Conservation (phyloP, 2,329 filamentous ascomycete species). For the Septoria petroselini region DNA sequence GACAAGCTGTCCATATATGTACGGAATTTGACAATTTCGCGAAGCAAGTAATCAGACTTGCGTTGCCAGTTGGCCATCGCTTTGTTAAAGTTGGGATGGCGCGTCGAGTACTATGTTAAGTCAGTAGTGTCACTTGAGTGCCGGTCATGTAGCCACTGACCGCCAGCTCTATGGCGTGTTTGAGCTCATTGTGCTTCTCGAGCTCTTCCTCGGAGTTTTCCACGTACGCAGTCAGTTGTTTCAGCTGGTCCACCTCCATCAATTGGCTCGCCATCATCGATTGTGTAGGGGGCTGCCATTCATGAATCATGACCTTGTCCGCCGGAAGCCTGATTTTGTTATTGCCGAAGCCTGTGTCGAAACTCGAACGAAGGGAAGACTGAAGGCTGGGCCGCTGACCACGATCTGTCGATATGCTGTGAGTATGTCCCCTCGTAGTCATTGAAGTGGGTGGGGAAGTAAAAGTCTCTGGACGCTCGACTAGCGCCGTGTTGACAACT, state of each 20-base stretch:
- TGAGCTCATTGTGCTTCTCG: slow-evolving; percentile 80
- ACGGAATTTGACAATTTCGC: slow-evolving; percentile 93
- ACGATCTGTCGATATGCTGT: slow-evolving; percentile 29
- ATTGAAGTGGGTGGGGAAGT: slow-evolving; percentile 36
- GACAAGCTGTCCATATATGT: slow-evolving; percentile 88
- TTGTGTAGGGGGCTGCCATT: slow-evolving; percentile 86
- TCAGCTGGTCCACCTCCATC: slow-evolving; percentile 76
- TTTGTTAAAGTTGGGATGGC: slow-evolving; percentile 73
- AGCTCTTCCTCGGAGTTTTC: slow-evolving; percentile 81
- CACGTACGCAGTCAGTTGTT: slow-evolving; percentile 73
- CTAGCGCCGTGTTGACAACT: slow-evolving; percentile 60
- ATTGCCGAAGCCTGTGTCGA: slow-evolving; percentile 51
- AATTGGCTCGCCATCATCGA: slow-evolving; percentile 82
- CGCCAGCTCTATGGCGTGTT: slow-evolving; percentile 81
- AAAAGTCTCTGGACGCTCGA: slow-evolving; percentile 35
- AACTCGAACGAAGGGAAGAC: slow-evolving; percentile 57
- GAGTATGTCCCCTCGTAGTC: slow-evolving; percentile 27
- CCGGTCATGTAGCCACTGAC: slow-evolving; percentile 43
- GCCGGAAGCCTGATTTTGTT: slow-evolving; percentile 69
- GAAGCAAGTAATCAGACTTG: slow-evolving; percentile 84
- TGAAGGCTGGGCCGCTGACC: slow-evolving; percentile 35
- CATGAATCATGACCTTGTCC: slow-evolving; percentile 77
- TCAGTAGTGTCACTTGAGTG: slow-evolving; percentile 12
- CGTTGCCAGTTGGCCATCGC: slow-evolving; percentile 97
- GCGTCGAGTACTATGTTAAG: slow-evolving; percentile 65